Evolutionary conservation across 2,329 filamentous ascomycete species (phyloP), one percentile per base, ranked within the genome.

Genomic region (Mycosphaerelloides madeirae): DNA sequence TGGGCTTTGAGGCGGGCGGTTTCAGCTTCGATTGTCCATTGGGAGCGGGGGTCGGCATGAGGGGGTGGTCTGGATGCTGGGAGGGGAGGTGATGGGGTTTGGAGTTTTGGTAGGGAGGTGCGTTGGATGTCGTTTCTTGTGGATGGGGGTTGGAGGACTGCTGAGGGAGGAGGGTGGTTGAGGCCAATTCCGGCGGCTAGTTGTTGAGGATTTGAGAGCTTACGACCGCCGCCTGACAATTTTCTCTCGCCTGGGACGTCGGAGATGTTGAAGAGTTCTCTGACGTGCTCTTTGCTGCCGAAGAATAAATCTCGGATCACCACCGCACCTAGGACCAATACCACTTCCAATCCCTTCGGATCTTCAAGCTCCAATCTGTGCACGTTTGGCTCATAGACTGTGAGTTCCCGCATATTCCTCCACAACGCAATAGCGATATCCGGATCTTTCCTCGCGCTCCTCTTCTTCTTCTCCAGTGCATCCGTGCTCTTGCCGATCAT

Each of bases 351-450:
- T 0, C 93, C 93, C 65, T 96, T 97, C 45, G 85, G 81, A 66
- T 98, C 93, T 65, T 98, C 89, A 50, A 97, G 81, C 33, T 97
- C 90, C 9, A 97, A 84, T 6, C 93, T 78, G 49, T 85, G 83
- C 61, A 97, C 75, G 62, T 97, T 97, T 4, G 91, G 87, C 66
- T 98, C 87, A 70, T 97, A 96, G 32, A 98, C 77, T 2, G 90
- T 95, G 46, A 97, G 68, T 56, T 90, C 86, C 55, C 80, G 83
- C 19, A 83, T 74, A 14, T 78, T 77, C 54, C 84, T 82, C 73
- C 90, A 95, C 57, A 97, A 78, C 2, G 88, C 89, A n/a, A 97
- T 77, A 0, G 89, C 90, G 56, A 97, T 97, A 67, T 97, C 93
- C 0, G 93, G 91, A 64, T 98, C 93, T 63, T 52, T 54, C 33